These are phyloP conservation scores for Emericellopsis terricola DNA, from an alignment of 495 filamentous ascomycete species.

Conservation along the genomic window DNA sequence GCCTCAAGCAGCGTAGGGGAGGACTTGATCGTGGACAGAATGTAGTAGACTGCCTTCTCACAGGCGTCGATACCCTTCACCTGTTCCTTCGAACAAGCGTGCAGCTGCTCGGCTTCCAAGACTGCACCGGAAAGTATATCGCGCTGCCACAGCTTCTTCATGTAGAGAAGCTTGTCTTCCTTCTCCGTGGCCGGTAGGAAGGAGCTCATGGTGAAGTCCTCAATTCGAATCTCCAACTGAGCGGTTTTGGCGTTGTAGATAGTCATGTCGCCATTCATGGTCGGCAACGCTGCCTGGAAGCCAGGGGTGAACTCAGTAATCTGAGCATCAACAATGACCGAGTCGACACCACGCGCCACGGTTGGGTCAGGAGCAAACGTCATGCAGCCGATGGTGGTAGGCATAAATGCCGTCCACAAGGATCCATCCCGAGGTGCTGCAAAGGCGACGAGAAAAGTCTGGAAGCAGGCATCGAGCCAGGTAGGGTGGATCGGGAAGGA, in stretches of 20 bases:
- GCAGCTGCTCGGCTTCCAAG: not conserved
- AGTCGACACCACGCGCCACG: not conserved
- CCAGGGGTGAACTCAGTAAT: not conserved
- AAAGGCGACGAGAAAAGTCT: constrained; percentile 5
- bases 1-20: not conserved
- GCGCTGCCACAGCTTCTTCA: not conserved
- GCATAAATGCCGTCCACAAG: constrained; percentile 2
- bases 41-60: no score
- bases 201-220: not conserved
- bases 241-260: not conserved
- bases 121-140: no score
- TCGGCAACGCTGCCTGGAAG: no score
- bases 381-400: not conserved
- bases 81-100: not conserved
- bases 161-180: not conserved
- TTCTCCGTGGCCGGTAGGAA: not conserved
- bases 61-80: not conserved
- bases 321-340: not conserved
- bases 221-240: not conserved
- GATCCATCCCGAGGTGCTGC: constrained; percentile 4
- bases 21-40: not conserved
- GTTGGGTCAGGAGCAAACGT: not conserved
- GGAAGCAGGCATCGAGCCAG: constrained; percentile 15
- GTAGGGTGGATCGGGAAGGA: constrained; percentile 25
- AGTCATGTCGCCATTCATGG: not conserved